Base-by-base conservation (phyloP, 2,329 filamentous ascomycete genomes). In the Capronia coronata region DNA sequence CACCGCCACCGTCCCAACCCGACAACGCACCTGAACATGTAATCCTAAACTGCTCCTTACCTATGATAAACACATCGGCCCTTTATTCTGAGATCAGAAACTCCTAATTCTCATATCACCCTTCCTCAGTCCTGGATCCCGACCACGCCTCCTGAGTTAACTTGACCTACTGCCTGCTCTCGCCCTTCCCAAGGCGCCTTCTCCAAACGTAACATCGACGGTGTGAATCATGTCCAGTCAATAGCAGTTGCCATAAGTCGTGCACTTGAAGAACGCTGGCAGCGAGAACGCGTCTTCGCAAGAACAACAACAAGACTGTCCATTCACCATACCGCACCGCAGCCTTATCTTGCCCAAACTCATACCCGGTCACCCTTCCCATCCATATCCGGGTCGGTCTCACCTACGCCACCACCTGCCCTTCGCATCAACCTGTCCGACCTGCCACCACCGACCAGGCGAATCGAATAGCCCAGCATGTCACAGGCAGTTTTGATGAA, bases 401-500 rank as follows among this genome's bases (percentile, higher is more conserved):
- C 48, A 35, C 25, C n/a, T 40, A 40, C 21, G 16, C 40, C 27
- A 40, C 30, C 32, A 25, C 32, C 25, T 42, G 38, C 13, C 18
- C 25, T 32, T 23, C 22, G 27, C 35, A 8, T 19, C 41, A 37
- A 23, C 43, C 18, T 46, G 16, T 46, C 19, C 22, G 4, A 14
- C 43, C 34, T 29, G 32, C 14, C 25, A 6, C 16, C 37, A 13
- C 11, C 23, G 30, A 19, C 11, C 18, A 37, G 11, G n/a, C n/a
- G n/a, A n/a, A n/a, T n/a, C 34, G 29, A 14, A 23, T 30, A 43
- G 18, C 30, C 40, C 51, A 56, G 43, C 49, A 73, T 73, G 70
- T 83, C 86, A 29, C 84, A 90, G 69, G 83, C 87, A 63, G 84
- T 94, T 44, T 77, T 97, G 48, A 88, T 94, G 86, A 85, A 85